These are phyloP conservation scores for Ophiostoma novo-ulmi DNA, from an alignment of 2,329 filamentous ascomycete species.

Conservation along the genomic window DNA sequence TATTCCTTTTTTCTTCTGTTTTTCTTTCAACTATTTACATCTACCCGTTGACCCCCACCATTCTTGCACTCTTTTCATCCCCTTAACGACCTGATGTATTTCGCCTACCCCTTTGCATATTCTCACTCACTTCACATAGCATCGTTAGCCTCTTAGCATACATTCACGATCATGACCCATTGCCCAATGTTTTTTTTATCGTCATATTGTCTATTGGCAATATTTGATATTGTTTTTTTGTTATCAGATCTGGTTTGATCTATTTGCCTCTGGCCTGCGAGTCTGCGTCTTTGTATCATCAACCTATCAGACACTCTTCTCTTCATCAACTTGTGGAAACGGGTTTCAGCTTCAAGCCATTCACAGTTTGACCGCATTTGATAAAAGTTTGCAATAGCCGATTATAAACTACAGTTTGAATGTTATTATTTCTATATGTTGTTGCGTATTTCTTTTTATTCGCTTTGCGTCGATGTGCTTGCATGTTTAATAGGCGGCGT, in stretches of 20 bases:
- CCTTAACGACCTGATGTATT: neutral
- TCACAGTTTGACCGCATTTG: neutral
- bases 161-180: slow-evolving; percentile 2
- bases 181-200: neutral
- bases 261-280: no score
- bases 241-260: neutral
- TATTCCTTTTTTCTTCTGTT: neutral
- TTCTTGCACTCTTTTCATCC: neutral
- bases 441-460: neutral
- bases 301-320: neutral
- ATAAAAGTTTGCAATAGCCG: neutral
- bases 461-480: neutral
- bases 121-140: neutral
- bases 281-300: neutral
- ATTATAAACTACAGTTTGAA: neutral
- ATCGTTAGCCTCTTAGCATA: neutral
- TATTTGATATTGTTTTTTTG: neutral
- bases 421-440: neutral
- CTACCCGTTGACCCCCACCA: neutral
- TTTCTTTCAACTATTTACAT: neutral
- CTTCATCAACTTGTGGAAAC: neutral
- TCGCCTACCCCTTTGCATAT: neutral
- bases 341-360: no score
- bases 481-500: neutral
- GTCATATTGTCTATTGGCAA: neutral